Evolutionary conservation across 768 basidiomycete genomes (phyloP), one percentile per base, ranked within the genome.

Genomic region (Serendipita vermifera): DNA sequence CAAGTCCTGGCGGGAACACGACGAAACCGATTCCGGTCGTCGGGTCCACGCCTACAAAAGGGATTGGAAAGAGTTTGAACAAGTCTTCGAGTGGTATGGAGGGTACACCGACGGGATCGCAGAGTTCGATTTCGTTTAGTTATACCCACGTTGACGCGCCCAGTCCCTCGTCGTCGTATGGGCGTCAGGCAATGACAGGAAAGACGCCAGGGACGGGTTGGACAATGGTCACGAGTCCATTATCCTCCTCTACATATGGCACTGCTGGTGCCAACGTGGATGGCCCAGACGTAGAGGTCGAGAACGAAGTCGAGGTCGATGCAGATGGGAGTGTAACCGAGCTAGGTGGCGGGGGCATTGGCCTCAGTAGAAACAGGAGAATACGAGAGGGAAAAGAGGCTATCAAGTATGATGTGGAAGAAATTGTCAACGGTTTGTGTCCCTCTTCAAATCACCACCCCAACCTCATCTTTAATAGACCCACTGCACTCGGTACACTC

Each of bases 141-240:
- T 90, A 86, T 68, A 90, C 87, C 43, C 85, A 89, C 67, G 69
- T 90, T 33, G 76, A 74, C 60, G 79, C 80, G 2, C 87, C 86
- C 22, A 80, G 80, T 66, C 80, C 83, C 7, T 20, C 20, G 29
- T 29, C 55, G 32, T n/a, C 27, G n/a, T 20, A 38, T 29, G 27
- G 66, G 63, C 27, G 54, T 61, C 27, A 71, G 68, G 55, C 65
- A 72, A 17, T 70, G 74, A 33, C 54, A 80, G 80, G 67, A 75
- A 76, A 65, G 82, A 82, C 40, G 33, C 55, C n/a, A 2, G 55
- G 17, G 53, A 55, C 62, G 15, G 64, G 64, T 1, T 90, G 87
- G 87, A 88, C 86, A 15, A 82, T 88, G 62, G 81, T 90, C 58
- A 70, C 74, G 61, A 79, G 71, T 58, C 67, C 70, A 14, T 65